Percentiles rank a stretch among this genome's conserved stretches.
These are phyloP conservation scores for Suhomyces kilbournensis DNA, from an alignment of 805 yeast genomes.

Conservation along the genomic window DNA sequence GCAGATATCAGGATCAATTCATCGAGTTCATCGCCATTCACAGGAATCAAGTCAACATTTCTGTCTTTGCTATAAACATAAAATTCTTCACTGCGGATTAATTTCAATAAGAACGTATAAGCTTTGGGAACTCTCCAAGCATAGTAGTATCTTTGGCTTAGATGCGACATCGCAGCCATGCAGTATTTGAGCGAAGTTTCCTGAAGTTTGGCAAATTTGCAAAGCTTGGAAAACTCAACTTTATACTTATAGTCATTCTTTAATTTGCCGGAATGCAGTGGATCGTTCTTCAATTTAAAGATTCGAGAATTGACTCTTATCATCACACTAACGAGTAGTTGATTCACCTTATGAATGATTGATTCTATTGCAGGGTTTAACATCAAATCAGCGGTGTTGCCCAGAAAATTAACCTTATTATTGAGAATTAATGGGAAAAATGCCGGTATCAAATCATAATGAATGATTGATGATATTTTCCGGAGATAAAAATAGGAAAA, in stretches of 20 bases:
- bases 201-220: constrained; percentile 23
- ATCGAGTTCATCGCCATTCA: constrained; percentile 21
- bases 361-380: constrained; percentile 38
- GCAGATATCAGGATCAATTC: constrained; percentile 29
- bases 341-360: constrained; percentile 26
- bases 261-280: constrained; percentile 19
- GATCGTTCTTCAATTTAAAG: constrained; percentile 16
- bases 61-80: constrained; percentile 12
- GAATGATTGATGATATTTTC: constrained; percentile 22
- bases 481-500: constrained; percentile 35
- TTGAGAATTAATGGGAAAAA: constrained; percentile 29
- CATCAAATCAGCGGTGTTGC: constrained; percentile 35
- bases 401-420: constrained; percentile 37
- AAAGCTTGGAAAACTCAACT: constrained; percentile 19
- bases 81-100: constrained; percentile 30
- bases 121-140: constrained; percentile 69
- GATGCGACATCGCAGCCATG: constrained; percentile 21
- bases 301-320: constrained; percentile 23
- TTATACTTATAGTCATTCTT: constrained; percentile 15
- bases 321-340: constrained; percentile 23
- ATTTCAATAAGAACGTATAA: constrained; percentile 38
- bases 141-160: constrained; percentile 59
- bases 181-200: constrained; percentile 18
- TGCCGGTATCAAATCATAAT: constrained; percentile 31
- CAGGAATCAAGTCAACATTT: constrained; percentile 10